These are phyloP conservation scores for Cicer cuneatum DNA, from an alignment of 306 rosid species.

Conservation along the genomic window DNA sequence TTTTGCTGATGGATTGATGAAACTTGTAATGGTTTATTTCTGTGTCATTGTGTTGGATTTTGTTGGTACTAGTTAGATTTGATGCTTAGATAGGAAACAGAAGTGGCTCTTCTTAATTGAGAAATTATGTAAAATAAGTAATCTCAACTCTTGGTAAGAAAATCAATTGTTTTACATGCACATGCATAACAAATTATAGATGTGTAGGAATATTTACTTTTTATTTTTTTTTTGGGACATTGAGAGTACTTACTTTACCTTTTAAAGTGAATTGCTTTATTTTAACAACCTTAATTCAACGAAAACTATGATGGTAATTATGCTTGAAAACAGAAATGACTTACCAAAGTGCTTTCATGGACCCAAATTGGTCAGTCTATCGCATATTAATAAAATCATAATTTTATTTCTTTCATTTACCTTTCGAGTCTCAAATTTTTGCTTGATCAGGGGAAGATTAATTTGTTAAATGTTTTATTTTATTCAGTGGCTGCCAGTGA, in stretches of 20 bases:
- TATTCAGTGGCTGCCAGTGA: neutral
- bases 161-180: neutral
- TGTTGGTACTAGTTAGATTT: conserved; percentile 21
- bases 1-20: conserved; percentile 12
- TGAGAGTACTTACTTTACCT: neutral
- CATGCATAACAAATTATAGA: neutral
- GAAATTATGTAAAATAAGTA: neutral
- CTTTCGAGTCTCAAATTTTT: neutral
- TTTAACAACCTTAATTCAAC: neutral
- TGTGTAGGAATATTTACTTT: neutral
- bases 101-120: neutral
- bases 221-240: neutral
- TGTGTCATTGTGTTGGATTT: conserved; percentile 15
- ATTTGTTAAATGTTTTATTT: conserved; percentile 9
- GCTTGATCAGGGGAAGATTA: conserved; percentile 2
- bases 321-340: conserved; percentile 13
- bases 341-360: conserved; percentile 5
- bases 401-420: conserved; percentile 11
- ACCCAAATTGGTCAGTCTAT: neutral
- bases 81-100: neutral
- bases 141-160: neutral
- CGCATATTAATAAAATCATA: neutral
- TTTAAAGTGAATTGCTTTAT: neutral
- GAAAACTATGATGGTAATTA: neutral
- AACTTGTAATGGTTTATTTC: neutral